A percentile compares a stretch with the other conserved stretches of the same genome.
Conservation (phyloP, 257 asterid species). For the Nicotiana attenuata region DNA sequence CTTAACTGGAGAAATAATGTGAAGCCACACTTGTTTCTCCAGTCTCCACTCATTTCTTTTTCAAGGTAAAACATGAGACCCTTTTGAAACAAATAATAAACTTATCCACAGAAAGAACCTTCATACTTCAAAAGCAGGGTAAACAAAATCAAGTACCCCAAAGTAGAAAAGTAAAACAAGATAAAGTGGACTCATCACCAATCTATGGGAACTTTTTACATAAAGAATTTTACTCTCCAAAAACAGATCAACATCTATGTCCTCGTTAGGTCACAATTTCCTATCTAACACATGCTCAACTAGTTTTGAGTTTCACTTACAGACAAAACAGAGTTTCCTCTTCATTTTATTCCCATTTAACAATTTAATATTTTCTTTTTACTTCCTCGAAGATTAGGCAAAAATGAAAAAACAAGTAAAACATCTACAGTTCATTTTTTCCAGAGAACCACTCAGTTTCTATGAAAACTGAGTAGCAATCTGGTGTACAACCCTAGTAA, state of each 20-base stretch:
- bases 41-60: background rate
- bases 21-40: background rate
- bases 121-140: background rate
- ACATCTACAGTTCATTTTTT: background rate
- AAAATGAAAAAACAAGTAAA: conserved; percentile 5
- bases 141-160: background rate
- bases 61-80: background rate
- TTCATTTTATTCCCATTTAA: background rate
- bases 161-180: background rate
- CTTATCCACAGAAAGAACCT: background rate
- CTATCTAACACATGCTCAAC: background rate
- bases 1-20: background rate
- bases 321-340: background rate
- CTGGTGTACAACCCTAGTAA: conserved; percentile 10
- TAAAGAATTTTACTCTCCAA: background rate
- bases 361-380: background rate
- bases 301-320: background rate
- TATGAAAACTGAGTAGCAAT: background rate
- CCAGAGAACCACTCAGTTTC: background rate
- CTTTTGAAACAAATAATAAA: background rate
- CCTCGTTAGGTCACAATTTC: background rate
- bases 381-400: background rate
- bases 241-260: background rate
- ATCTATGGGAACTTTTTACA: background rate
- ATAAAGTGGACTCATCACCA: background rate